phyloP scores from a whole-genome alignment of 441 rosid genomes.

The Aleurites moluccanus region DNA sequence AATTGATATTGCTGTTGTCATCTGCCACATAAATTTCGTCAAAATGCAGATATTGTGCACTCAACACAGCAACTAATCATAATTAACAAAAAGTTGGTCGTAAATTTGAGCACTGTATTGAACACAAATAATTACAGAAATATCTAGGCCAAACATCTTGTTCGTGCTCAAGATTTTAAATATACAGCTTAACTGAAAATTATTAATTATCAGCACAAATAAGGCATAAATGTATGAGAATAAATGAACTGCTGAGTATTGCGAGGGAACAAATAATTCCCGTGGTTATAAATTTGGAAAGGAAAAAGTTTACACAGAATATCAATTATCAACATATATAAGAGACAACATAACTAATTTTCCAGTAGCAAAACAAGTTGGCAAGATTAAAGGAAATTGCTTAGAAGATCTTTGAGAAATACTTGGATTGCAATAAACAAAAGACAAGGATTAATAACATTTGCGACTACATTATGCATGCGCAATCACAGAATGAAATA shows the following conservation, averaged over 20 bases:
- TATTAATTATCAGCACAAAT: background rate
- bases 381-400: background rate
- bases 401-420: background rate
- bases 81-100: background rate
- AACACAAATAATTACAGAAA: background rate
- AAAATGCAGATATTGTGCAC: slow-evolving; percentile 15
- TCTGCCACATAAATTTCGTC: slow-evolving; percentile 48
- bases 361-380: background rate
- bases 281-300: background rate
- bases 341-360: background rate
- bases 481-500: too few species aligned
- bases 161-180: background rate
- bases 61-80: slow-evolving; percentile 13
- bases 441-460: background rate
- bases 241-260: background rate
- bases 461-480: background rate
- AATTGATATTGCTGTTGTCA: slow-evolving; percentile 91
- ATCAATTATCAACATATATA: background rate
- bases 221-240: background rate
- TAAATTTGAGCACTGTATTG: background rate
- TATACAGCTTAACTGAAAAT: background rate
- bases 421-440: background rate
- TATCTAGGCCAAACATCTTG: background rate
- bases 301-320: background rate
- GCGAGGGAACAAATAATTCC: background rate